phyloP scores from a whole-genome alignment of 257 asterid genomes.

The Scutellaria baicalensis region DNA sequence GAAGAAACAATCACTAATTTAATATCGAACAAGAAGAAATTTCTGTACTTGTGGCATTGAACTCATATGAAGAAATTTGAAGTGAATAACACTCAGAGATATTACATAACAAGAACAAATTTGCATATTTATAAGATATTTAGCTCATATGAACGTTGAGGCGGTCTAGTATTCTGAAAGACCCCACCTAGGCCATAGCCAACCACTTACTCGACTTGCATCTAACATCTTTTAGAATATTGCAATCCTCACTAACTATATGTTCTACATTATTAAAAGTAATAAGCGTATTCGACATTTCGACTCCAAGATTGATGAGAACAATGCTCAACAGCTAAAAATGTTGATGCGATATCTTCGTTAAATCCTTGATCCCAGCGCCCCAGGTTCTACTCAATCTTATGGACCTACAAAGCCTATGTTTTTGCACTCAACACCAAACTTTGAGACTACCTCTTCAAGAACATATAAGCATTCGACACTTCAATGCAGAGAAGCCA shows the following conservation, averaged over 20 bases:
- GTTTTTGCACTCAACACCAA: no score
- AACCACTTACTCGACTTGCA: no score
- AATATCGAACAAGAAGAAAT: not conserved
- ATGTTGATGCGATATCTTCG: not conserved
- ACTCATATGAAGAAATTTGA: not conserved
- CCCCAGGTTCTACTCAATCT: not conserved
- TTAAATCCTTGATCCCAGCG: not conserved
- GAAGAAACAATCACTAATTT: not conserved
- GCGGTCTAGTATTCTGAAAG: no score
- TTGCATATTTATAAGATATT: no score
- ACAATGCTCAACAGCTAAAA: not conserved
- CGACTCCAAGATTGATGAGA: not conserved
- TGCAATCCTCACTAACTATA: not conserved
- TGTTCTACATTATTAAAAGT: not conserved
- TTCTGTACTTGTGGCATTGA: not conserved
- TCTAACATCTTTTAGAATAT: no score
- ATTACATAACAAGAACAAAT: no score
- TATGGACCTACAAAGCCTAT: no score
- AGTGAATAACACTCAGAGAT: no score
- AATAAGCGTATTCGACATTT: not conserved
- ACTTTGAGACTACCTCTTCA: not conserved
- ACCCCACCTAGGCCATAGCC: no score
- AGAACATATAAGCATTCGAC: not conserved
- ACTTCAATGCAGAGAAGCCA: not conserved
- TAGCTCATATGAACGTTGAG: no score